Evolutionary conservation across 1,284 basidiomycete genomes (phyloP).

Genomic region (Rhodotorula glutinis): DNA sequence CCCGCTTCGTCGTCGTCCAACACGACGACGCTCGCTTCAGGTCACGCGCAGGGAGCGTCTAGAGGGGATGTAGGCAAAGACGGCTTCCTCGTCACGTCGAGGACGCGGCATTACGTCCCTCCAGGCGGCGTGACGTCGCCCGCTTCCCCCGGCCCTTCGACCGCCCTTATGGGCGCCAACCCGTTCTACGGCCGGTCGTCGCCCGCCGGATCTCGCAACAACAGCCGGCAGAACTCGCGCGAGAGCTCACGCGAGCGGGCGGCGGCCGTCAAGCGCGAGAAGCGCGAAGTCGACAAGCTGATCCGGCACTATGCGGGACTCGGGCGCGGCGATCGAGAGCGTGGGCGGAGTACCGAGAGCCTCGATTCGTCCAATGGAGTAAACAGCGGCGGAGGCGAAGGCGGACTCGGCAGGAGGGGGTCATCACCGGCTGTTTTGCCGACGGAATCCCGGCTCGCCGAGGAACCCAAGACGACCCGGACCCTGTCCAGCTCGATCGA

Average conservation of each 20-base stretch:
- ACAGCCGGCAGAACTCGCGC: conserved; percentile 6
- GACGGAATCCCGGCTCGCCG: background rate
- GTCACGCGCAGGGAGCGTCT: background rate
- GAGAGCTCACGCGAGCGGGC: conserved; percentile 1
- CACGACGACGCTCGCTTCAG: background rate
- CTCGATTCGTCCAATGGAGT: background rate
- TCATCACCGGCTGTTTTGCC: conserved; percentile 23
- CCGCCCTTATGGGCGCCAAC: background rate
- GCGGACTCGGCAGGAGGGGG: conserved; percentile 1
- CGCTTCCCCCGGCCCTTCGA: conserved; percentile 12
- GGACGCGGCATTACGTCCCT: conserved; percentile 8
- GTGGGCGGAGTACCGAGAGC: background rate
- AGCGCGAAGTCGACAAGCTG: background rate
- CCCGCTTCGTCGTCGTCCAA: conserved; percentile 4
- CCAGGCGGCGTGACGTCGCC: background rate
- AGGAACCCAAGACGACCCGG: conserved; percentile 41
- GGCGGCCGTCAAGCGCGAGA: background rate
- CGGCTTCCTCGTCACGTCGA: conserved; percentile 32
- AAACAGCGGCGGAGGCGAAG: background rate
- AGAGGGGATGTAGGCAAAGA: background rate
- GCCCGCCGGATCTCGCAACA: background rate
- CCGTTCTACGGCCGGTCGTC: conserved; percentile 3
- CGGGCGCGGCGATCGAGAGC: background rate
- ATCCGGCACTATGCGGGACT: background rate
- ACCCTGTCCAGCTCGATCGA: conserved; percentile 41